Percentiles rank a stretch among this genome's conserved stretches.
Evolutionary conservation across 768 basidiomycete species (phyloP).

Genomic region (Boletus edulis): DNA sequence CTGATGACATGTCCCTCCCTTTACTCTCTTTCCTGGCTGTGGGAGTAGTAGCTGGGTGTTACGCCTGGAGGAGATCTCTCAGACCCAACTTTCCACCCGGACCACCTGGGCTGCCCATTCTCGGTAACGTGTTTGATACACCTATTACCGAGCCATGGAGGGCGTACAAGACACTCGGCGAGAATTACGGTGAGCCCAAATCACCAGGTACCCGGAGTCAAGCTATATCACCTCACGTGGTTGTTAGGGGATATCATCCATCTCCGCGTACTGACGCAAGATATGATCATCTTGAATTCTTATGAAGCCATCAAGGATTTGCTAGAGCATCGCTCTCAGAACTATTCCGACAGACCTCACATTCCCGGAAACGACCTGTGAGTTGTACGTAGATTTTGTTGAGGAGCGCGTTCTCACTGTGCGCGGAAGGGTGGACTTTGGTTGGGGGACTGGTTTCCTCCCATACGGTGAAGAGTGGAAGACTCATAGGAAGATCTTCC

Average conservation of each 20-base stretch:
- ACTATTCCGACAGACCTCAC: conserved; percentile 7
- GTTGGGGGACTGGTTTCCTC: conserved; percentile 5
- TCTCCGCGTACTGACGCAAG: conserved; percentile 8
- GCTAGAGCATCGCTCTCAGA: conserved; percentile 2
- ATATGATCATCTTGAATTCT: conserved; percentile 9
- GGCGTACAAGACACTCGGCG: conserved; percentile 1
- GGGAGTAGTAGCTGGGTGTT: neutral
- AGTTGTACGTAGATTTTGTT: neutral
- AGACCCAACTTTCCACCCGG: conserved; percentile 1
- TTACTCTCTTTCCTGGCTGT: neutral
- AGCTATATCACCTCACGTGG: neutral
- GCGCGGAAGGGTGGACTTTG: conserved; percentile 1
- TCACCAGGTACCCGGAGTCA: neutral
- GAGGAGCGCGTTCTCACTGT: neutral
- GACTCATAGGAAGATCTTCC: conserved; percentile 1
- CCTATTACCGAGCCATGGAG: conserved; percentile 4
- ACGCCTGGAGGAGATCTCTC: neutral
- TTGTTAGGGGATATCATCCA: conserved; percentile 4
- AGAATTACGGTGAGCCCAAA: conserved; percentile 1
- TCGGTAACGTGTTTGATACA: conserved; percentile 8
- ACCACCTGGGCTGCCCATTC: conserved; percentile 4
- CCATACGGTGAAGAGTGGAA: conserved; percentile 6
- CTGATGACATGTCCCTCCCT: neutral
- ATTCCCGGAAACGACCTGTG: conserved; percentile 1
- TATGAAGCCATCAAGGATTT: conserved; percentile 6